Conservation (phyloP, 2,329 filamentous ascomycete species). For the Fonsecaea pugnacius region DNA sequence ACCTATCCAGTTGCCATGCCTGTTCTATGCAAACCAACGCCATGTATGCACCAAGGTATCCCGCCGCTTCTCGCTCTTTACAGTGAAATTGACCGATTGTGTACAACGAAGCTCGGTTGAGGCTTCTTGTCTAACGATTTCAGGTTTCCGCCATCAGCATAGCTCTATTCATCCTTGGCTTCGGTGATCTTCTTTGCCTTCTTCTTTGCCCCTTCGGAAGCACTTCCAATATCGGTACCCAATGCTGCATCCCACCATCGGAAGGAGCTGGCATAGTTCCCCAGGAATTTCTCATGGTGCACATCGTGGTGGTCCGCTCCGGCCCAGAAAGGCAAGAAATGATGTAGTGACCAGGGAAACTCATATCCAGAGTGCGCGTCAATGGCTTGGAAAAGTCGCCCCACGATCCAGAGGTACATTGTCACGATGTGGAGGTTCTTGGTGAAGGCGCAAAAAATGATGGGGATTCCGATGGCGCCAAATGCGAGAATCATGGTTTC, state of each 20-base stretch:
- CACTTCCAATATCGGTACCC: slow-evolving; percentile 81
- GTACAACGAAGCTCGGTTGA: slow-evolving; percentile 27
- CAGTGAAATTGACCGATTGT: slow-evolving; percentile 25
- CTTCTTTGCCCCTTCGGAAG: slow-evolving; percentile 27
- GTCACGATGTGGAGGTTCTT: slow-evolving; percentile 91
- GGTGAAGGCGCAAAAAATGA: slow-evolving; percentile 81
- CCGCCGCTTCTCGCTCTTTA: slow-evolving; percentile 4
- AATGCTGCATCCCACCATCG: slow-evolving; percentile 97
- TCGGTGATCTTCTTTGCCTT: slow-evolving; percentile 21
- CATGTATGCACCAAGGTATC: slow-evolving; percentile 17
- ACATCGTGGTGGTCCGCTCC: slow-evolving; percentile 95
- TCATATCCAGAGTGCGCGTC: slow-evolving; percentile 98
- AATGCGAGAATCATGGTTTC: slow-evolving; percentile 94
- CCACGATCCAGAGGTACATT: slow-evolving; percentile 95
- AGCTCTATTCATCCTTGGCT: slow-evolving; percentile 21
- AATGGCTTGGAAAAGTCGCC: slow-evolving; percentile 94
- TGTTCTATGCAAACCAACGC: slow-evolving; percentile 23
- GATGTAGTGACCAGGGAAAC: slow-evolving; percentile 95
- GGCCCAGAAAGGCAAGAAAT: slow-evolving; percentile 97
- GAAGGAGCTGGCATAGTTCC: slow-evolving; percentile 98
- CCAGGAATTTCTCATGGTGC: slow-evolving; percentile 98
- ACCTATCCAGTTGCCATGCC: slow-evolving; percentile 9
- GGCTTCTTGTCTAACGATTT: slow-evolving; percentile 12
- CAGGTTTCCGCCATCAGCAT: not conserved
- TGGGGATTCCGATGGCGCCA: slow-evolving; percentile 79